Percentiles rank a stretch among this genome's conserved stretches.
phyloP scores from a whole-genome alignment of 2,329 filamentous ascomycete genomes.

The Pseudogymnoascus sp. region DNA sequence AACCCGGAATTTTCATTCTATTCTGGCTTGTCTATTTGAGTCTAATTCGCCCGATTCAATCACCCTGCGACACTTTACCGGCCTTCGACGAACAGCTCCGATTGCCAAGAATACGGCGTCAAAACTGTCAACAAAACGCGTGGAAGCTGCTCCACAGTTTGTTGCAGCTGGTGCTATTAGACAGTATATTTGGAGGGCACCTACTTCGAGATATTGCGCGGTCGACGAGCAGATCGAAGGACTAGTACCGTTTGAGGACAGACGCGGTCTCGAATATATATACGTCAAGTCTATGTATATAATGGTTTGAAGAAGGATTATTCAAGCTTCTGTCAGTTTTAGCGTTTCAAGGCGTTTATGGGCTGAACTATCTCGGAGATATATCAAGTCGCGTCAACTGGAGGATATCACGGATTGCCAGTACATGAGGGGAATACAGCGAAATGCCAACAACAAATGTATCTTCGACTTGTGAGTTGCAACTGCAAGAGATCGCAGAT shows the following conservation, averaged over 20 bases:
- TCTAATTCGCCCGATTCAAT: neutral
- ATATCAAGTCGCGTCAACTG: neutral
- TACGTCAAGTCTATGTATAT: neutral
- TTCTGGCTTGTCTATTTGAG: neutral
- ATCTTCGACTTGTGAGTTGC: conserved; percentile 16
- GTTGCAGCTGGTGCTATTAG: neutral
- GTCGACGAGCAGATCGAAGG: neutral
- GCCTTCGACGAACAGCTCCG: neutral
- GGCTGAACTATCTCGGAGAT: neutral
- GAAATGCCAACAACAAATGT: conserved; percentile 28
- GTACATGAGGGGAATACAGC: neutral
- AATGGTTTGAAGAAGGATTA: neutral
- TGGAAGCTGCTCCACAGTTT: neutral
- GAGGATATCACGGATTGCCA: neutral
- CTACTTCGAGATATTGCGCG: neutral
- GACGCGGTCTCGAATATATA: neutral
- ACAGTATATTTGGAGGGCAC: neutral
- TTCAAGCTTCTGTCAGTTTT: neutral
- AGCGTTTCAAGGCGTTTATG: neutral
- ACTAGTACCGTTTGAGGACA: neutral
- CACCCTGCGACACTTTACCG: neutral
- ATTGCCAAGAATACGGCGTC: neutral
- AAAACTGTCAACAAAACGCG: neutral
- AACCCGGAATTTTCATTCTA: neutral
- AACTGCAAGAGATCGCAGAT: conserved; percentile 58